Evolutionary conservation across 1,284 basidiomycete species (phyloP), one percentile per base, ranked within the genome.

Genomic region (Trichosporon faecale): DNA sequence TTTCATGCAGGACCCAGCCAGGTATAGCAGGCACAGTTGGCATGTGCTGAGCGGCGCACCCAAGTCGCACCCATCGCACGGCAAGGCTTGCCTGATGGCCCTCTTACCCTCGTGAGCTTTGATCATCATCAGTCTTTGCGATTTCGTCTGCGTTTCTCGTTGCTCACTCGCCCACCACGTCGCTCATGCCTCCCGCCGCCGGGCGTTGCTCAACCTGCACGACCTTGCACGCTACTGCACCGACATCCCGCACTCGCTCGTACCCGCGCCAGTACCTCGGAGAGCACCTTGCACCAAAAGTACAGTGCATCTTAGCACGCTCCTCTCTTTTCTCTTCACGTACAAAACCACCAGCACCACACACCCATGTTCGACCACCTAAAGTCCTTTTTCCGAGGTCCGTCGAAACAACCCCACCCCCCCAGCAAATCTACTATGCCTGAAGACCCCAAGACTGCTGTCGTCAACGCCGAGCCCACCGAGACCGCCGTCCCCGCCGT

Each of bases 351-450:
- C 57, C 27, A 31, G 27, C 57, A 61, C 57, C 57, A n/a, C 27
- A 27, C n/a, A 31, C 29, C 27, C 57, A 61, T 61, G 57, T 61
- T 61, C 57, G 57, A 61, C 57, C 27, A 31, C 57, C 57, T 61
- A 61, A 61, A 61, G 57, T 61, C 57, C 57, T 61, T 61, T 27
- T 61, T 61, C 57, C 57, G 57, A 61, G 57, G 57, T 31, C 57
- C 27, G 57, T 61, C 57, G 57, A 61, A 61, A 31, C 57, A 29
- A 21, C 18, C 57, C 57, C 57, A 29, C 29, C 18, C 57, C 57
- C 18, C 57, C 57, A 31, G 11, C 29, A 61, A 61, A n/a, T n/a
- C 27, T 61, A 61, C 57, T 31, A 61, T 61, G 57, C 57, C 57
- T 61, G 57, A 61, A 61, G 57, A 61, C 27, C 57, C 27, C 57